phyloP scores from a whole-genome alignment of 1,284 basidiomycete species.

The Malassezia sympodialis region DNA sequence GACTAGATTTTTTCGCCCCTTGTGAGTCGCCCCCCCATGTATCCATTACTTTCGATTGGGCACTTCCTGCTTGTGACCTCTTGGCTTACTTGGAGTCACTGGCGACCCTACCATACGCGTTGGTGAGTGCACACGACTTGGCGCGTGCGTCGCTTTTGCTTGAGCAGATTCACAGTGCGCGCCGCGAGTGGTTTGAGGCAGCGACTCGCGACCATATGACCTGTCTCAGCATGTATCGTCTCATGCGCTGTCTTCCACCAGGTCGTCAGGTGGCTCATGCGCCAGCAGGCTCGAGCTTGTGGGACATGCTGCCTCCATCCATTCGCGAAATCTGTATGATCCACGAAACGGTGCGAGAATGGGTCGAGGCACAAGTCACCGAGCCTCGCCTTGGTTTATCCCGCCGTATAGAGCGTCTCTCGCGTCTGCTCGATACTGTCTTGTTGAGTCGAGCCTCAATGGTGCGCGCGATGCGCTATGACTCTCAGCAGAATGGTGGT shows the following conservation, averaged over 20 bases:
- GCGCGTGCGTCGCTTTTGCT: background rate
- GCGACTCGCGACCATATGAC: background rate
- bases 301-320: conserved; percentile 5
- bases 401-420: conserved; percentile 28
- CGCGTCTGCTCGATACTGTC: conserved; percentile 37
- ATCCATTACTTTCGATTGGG: conserved; percentile 6
- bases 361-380: conserved; percentile 40
- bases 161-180: conserved; percentile 1
- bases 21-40: background rate
- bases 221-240: conserved; percentile 2
- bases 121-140: conserved; percentile 1
- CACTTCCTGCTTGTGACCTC: conserved; percentile 19
- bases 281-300: background rate
- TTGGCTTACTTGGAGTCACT: conserved; percentile 42
- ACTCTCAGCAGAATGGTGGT: background rate
- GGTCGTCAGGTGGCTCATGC: background rate
- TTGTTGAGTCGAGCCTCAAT: conserved; percentile 39
- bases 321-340: conserved; percentile 8
- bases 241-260: conserved; percentile 1
- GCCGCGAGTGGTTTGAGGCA: conserved; percentile 1
- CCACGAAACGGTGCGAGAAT: conserved; percentile 14
- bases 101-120: conserved; percentile 17
- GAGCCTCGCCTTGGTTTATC: conserved; percentile 36
- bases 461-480: conserved; percentile 10
- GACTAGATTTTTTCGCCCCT: background rate